These are phyloP conservation scores for Acanthamoeba healyi DNA, from an alignment of 208 protist species.

Conservation along the genomic window DNA sequence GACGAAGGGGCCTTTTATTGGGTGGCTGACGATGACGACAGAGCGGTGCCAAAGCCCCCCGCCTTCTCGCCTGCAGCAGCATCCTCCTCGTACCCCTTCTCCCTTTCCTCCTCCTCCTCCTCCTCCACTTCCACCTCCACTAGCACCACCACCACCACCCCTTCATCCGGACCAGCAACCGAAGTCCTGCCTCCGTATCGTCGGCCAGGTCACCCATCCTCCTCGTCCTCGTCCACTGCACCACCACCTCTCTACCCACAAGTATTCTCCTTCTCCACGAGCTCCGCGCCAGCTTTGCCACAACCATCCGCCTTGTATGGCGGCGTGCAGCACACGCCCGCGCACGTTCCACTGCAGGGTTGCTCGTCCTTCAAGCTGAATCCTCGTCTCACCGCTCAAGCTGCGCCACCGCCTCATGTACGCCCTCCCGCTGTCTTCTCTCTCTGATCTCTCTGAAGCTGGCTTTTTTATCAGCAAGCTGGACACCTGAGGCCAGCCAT, in stretches of 20 bases:
- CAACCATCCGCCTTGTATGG: background rate
- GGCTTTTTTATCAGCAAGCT: no score
- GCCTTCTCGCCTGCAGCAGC: background rate
- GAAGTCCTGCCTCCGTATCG: background rate
- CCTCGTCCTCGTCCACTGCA: background rate
- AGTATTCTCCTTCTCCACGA: background rate
- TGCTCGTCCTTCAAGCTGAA: background rate
- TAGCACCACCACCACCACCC: background rate
- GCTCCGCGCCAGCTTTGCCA: background rate
- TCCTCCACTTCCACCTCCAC: background rate
- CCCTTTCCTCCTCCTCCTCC: background rate
- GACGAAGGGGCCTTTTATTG: constrained; percentile 5
- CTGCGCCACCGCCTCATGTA: background rate
- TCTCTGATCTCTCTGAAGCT: background rate
- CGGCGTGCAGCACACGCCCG: background rate
- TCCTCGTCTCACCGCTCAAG: background rate
- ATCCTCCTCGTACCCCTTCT: background rate
- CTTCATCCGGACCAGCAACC: background rate
- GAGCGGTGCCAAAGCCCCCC: background rate
- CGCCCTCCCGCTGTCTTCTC: background rate
- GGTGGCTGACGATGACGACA: background rate
- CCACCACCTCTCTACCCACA: background rate
- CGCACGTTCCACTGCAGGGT: background rate
- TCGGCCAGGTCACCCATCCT: background rate
- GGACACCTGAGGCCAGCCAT: no score